A percentile compares a stretch with the other conserved stretches of the same genome.
Evolutionary conservation across 2,329 filamentous ascomycete species (phyloP).

Genomic region (Endoconidiophora polonica): DNA sequence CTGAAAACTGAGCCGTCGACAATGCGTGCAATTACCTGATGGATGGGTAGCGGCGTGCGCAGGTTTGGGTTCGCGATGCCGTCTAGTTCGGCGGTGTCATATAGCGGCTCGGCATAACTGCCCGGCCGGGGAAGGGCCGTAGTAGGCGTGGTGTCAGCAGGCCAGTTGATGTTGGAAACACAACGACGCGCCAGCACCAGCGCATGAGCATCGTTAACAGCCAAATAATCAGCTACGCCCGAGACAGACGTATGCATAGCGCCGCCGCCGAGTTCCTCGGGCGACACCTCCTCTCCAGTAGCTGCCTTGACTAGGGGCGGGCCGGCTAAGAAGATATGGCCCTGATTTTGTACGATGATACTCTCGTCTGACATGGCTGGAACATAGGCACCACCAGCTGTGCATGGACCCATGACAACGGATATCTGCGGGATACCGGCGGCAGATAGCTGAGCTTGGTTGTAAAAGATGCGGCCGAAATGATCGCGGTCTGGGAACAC

Average conservation of each 20-base stretch:
- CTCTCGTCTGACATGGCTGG: slow-evolving; percentile 95
- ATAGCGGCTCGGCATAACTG: slow-evolving; percentile 56
- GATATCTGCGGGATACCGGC: slow-evolving; percentile 82
- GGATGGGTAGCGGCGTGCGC: slow-evolving; percentile 66
- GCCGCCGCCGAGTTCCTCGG: slow-evolving; percentile 81
- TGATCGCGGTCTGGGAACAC: slow-evolving; percentile 92
- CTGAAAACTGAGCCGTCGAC: slow-evolving; percentile 81
- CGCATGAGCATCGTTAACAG: slow-evolving; percentile 85
- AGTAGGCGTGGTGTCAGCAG: slow-evolving; percentile 20
- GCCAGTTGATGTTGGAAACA: slow-evolving; percentile 82
- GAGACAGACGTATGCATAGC: slow-evolving; percentile 79
- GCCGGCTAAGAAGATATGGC: slow-evolving; percentile 93
- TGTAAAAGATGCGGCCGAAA: slow-evolving; percentile 95
- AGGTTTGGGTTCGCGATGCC: slow-evolving; percentile 87
- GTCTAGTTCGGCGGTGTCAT: slow-evolving; percentile 61
- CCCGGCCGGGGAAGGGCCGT: neutral
- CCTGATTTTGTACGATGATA: slow-evolving; percentile 89
- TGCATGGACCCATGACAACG: slow-evolving; percentile 95
- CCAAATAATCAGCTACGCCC: slow-evolving; percentile 88
- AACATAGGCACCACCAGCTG: slow-evolving; percentile 87
- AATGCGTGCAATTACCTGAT: slow-evolving; percentile 82
- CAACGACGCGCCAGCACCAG: slow-evolving; percentile 70
- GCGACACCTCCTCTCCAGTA: slow-evolving; percentile 79
- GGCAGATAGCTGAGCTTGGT: slow-evolving; percentile 86
- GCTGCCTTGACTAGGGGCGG: slow-evolving; percentile 91